A percentile compares a stretch with the other conserved stretches of the same genome.
phyloP scores from a whole-genome alignment of 1,139 yeast species.

The Groenewaldozyma auringiensis region DNA sequence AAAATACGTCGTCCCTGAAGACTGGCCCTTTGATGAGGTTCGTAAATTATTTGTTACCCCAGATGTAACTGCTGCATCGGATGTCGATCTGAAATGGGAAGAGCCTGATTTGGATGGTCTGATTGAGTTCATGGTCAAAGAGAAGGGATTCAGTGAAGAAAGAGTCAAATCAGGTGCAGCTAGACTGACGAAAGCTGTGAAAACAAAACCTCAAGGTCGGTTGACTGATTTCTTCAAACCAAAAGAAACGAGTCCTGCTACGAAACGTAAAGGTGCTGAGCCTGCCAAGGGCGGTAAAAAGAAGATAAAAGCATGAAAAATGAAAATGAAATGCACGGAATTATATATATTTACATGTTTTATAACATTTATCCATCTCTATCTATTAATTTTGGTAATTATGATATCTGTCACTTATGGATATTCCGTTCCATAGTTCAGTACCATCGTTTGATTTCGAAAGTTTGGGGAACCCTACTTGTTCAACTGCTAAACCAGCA shows the following conservation, averaged over 20 bases:
- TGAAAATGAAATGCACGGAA: neutral
- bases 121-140: constrained; percentile 59
- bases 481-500: constrained; percentile 74
- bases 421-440: constrained; percentile 51
- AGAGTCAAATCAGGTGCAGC: constrained; percentile 83
- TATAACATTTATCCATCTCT: no score
- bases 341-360: neutral
- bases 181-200: constrained; percentile 73
- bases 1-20: constrained; percentile 81
- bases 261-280: constrained; percentile 23
- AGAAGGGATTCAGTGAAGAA: constrained; percentile 87
- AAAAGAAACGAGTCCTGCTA: constrained; percentile 36
- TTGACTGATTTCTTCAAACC: constrained; percentile 85
- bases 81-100: constrained; percentile 53
- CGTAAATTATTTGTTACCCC: constrained; percentile 75
- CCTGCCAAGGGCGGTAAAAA: constrained; percentile 18
- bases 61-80: constrained; percentile 58
- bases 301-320: constrained; percentile 13
- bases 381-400: constrained; percentile 12
- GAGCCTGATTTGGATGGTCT: constrained; percentile 75
- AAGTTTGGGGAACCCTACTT: constrained; percentile 57
- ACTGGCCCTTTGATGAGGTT: constrained; percentile 91
- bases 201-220: constrained; percentile 83
- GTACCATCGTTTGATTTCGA: constrained; percentile 17
- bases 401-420: constrained; percentile 14